phyloP scores from a whole-genome alignment of 2,329 filamentous ascomycete genomes.

The Verruconis gallopava region DNA sequence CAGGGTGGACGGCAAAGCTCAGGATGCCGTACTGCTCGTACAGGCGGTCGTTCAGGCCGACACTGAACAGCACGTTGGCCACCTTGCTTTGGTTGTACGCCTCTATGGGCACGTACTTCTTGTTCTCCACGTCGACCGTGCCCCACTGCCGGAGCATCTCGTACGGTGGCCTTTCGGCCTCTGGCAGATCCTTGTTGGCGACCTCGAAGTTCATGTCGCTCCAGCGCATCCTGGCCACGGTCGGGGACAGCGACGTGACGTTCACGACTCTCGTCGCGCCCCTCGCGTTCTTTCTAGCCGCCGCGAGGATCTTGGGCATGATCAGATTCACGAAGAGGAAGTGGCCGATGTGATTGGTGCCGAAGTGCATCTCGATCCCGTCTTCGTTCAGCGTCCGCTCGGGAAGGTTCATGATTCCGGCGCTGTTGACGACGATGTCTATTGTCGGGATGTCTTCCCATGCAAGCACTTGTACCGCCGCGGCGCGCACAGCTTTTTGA shows the following conservation, averaged over 20 bases:
- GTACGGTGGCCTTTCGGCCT: slow-evolving; percentile 1
- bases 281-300: not conserved
- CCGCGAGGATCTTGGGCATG: not conserved
- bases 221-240: not conserved
- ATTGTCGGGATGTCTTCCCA: slow-evolving; percentile 24
- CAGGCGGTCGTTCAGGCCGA: slow-evolving; percentile 3
- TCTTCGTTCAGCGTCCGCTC: slow-evolving; percentile 14
- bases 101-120: not conserved
- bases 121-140: not conserved
- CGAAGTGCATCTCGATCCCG: slow-evolving; percentile 5
- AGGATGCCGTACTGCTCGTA: slow-evolving; percentile 5
- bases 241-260: not conserved
- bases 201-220: slow-evolving; percentile 3
- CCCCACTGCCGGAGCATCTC: not conserved
- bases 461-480: slow-evolving; percentile 21
- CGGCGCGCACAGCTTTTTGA: slow-evolving; percentile 23
- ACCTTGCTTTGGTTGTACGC: slow-evolving; percentile 11
- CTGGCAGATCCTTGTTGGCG: not conserved
- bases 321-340: slow-evolving; percentile 17
- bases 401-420: slow-evolving; percentile 28
- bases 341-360: slow-evolving; percentile 8
- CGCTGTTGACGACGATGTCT: slow-evolving; percentile 33
- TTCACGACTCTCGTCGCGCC: slow-evolving; percentile 5
- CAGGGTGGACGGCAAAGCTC: slow-evolving; percentile 10
- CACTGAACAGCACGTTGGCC: slow-evolving; percentile 9